These are phyloP conservation scores for Fusarium protoensiforme DNA, from an alignment of 2,329 filamentous ascomycete genomes.

Conservation along the genomic window DNA sequence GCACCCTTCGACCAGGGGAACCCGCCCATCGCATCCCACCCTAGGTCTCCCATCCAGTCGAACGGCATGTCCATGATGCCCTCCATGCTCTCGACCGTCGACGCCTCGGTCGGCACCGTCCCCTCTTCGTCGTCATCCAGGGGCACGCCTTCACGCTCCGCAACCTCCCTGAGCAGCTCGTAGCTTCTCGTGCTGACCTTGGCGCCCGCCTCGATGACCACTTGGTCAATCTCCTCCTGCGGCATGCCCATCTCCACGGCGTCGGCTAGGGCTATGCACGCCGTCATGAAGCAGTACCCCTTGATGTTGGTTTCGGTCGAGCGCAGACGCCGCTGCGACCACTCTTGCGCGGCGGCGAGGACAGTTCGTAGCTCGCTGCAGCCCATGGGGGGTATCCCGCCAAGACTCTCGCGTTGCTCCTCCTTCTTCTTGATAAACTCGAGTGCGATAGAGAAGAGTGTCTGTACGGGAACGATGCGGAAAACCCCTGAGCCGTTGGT, in stretches of 20 bases:
- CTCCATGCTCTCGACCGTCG: conserved; percentile 31
- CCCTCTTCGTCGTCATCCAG: conserved; percentile 20
- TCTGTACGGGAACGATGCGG: conserved; percentile 53
- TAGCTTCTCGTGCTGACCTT: conserved; percentile 42
- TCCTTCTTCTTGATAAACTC: conserved; percentile 59
- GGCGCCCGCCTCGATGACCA: conserved; percentile 42
- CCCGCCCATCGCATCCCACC: conserved; percentile 36
- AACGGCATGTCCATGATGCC: conserved; percentile 40
- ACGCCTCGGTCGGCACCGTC: neutral
- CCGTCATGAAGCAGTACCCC: conserved; percentile 50
- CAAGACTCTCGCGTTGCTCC: conserved; percentile 50
- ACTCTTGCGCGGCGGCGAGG: conserved; percentile 43
- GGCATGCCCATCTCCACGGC: conserved; percentile 45
- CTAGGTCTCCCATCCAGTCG: conserved; percentile 41
- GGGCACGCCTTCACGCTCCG: conserved; percentile 39
- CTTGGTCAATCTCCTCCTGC: conserved; percentile 45
- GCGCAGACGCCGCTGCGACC: conserved; percentile 49
- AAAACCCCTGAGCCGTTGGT: conserved; percentile 56
- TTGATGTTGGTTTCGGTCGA: conserved; percentile 59
- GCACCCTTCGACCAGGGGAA: conserved; percentile 27
- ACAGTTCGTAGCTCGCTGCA: conserved; percentile 47
- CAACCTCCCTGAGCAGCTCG: conserved; percentile 48
- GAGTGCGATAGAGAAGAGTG: conserved; percentile 55
- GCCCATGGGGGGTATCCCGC: conserved; percentile 44
- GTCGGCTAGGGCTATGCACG: conserved; percentile 48